phyloP scores from a whole-genome alignment of 2,329 filamentous ascomycete species.

The Incumbomyces delicatus region DNA sequence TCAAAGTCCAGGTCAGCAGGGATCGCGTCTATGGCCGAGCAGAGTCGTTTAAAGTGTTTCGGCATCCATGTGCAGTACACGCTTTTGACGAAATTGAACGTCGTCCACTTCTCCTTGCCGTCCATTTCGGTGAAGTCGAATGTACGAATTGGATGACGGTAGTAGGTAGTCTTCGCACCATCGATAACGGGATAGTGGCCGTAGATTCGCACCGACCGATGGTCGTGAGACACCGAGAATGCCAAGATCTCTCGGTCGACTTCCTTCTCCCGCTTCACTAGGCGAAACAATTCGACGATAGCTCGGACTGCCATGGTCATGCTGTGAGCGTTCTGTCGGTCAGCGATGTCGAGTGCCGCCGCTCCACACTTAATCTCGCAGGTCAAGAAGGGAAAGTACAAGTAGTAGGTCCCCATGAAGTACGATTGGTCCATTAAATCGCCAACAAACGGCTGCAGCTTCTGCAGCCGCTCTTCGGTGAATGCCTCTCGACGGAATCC shows the following conservation, averaged over 20 bases:
- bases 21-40: slow-evolving; percentile 28
- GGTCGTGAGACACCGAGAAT: slow-evolving; percentile 12
- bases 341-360: slow-evolving; percentile 21
- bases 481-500: slow-evolving; percentile 28
- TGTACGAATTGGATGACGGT: slow-evolving; percentile 28
- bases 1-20: slow-evolving; percentile 8
- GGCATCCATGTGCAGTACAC: slow-evolving; percentile 31
- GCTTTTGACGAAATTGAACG: slow-evolving; percentile 29
- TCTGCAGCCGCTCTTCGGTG: slow-evolving; percentile 26
- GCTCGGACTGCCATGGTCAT: slow-evolving; percentile 29
- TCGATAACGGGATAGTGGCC: slow-evolving; percentile 19
- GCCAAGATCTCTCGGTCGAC: slow-evolving; percentile 19
- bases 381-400: slow-evolving; percentile 24
- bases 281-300: slow-evolving; percentile 31
- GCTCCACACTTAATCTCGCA: slow-evolving; percentile 21
- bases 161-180: slow-evolving; percentile 25
- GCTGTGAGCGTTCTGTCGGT: slow-evolving; percentile 25
- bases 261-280: slow-evolving; percentile 27
- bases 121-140: slow-evolving; percentile 27
- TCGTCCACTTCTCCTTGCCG: slow-evolving; percentile 29
- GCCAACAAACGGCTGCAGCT: slow-evolving; percentile 23
- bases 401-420: slow-evolving; percentile 18
- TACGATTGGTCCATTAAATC: slow-evolving; percentile 14
- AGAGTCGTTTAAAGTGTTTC: slow-evolving; percentile 28
- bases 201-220: slow-evolving; percentile 18